phyloP scores from a whole-genome alignment of 1,284 basidiomycete species.

The Cutaneotrichosporon dermatis region DNA sequence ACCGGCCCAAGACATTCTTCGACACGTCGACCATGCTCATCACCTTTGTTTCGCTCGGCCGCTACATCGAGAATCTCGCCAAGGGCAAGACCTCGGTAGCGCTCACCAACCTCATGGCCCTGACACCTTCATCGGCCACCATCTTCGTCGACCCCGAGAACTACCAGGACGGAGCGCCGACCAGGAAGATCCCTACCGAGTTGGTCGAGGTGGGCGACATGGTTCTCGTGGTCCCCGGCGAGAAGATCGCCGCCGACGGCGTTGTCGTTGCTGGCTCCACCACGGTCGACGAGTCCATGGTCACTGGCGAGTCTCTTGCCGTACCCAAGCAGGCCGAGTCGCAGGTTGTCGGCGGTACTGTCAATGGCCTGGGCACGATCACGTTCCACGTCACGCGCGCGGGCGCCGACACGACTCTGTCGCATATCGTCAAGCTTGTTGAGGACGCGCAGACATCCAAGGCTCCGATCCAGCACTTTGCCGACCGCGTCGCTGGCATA shows the following conservation, averaged over 20 bases:
- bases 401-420: constrained; percentile 89
- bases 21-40: constrained; percentile 99
- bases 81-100: constrained; percentile 97
- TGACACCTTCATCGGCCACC: constrained; percentile 89
- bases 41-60: constrained; percentile 91
- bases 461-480: constrained; percentile 96
- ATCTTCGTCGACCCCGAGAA: constrained; percentile 65
- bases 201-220: constrained; percentile 90
- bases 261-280: constrained; percentile 80
- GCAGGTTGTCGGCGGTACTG: constrained; percentile 88
- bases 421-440: constrained; percentile 94
- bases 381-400: constrained; percentile 93
- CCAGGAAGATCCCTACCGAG: constrained; percentile 86
- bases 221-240: constrained; percentile 91
- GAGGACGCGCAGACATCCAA: constrained; percentile 97
- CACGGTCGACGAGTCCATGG: constrained; percentile 90
- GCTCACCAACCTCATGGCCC: constrained; percentile 89
- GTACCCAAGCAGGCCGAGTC: constrained; percentile 78
- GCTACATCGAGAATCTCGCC: constrained; percentile 92
- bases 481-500: constrained; percentile 87
- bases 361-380: constrained; percentile 92
- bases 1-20: constrained; percentile 86
- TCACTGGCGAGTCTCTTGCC: constrained; percentile 94
- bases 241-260: constrained; percentile 95
- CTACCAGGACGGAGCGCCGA: constrained; percentile 64